These are phyloP conservation scores for Tinospora cordifolia DNA, from an alignment of 164 flowering plant species.

Conservation along the genomic window DNA sequence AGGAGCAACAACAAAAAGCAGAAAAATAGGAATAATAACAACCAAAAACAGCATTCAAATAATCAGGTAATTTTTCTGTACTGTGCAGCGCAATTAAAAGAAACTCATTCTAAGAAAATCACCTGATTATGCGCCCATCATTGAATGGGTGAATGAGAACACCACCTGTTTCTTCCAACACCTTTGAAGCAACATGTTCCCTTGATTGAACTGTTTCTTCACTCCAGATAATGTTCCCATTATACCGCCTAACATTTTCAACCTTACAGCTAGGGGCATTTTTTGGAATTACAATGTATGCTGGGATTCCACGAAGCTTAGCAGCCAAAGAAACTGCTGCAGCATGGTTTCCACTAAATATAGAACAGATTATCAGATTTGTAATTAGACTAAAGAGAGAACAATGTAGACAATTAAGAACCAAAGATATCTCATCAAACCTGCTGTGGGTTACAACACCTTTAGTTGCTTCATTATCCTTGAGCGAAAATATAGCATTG, in stretches of 20 bases:
- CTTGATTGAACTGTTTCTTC: conserved; percentile 66
- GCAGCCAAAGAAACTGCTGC: conserved; percentile 92
- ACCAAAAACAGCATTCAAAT: too few relatives aligned
- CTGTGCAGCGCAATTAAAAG: too few relatives aligned
- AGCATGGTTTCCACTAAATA: conserved; percentile 84
- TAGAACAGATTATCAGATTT: conserved; percentile 16
- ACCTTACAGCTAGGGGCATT: conserved; percentile 90
- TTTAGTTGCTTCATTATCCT: conserved; percentile 57
- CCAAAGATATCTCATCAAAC: conserved; percentile 26
- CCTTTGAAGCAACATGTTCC: conserved; percentile 46
- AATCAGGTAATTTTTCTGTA: too few relatives aligned
- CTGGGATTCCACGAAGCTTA: conserved; percentile 68
- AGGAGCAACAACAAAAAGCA: too few relatives aligned
- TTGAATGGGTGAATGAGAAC: conserved; percentile 77
- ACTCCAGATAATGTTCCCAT: conserved; percentile 72
- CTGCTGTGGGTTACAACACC: conserved; percentile 98
- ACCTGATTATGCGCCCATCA: conserved; percentile 75
- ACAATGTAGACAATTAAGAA: neutral
- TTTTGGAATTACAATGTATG: conserved; percentile 72
- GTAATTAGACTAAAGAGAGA: neutral
- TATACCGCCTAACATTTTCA: conserved; percentile 76
- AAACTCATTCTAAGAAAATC: neutral
- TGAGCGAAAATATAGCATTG: conserved; percentile 78
- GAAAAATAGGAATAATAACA: too few relatives aligned
- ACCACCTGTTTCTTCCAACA: conserved; percentile 72